Evolutionary conservation across 371 early-diverging fungal species (phyloP), one percentile per base, ranked within the genome.

Genomic region (Circinella minor): DNA sequence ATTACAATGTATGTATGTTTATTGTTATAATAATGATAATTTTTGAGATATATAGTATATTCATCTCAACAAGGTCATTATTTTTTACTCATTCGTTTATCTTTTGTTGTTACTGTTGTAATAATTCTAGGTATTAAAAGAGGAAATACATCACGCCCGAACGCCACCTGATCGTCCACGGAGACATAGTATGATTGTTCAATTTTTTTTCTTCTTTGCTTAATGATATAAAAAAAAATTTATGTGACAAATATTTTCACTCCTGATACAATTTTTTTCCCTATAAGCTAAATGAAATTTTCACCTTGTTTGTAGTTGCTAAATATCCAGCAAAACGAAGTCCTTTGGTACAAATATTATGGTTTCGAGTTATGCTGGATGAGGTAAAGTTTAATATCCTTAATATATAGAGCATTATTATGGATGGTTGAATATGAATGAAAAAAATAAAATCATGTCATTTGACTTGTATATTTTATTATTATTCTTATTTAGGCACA

Each of bases 311-410:
- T 38, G n/a, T 49, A 69, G 81, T 72, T 36, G 74, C 81, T 4
- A 78, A 69, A 36, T 85, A 89, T 61, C 69, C 68, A 18, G 79
- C 79, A 9, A 72, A 78, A 10, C 66, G 59, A 43, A 86, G 84
- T 47, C 87, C 87, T 0, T 71, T 92, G 51, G 76, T 86, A 0
- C 47, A 70, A 55, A 72, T 86, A 1, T 67, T 77, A n/a, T 92
- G 90, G 89, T 91, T 89, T 82, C 80, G 92, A 3, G 79, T 83
- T 9, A 75, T 84, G n/a, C 65, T 86, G 9, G 86, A 86, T 55
- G 86, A 86, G 71, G 85, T 82, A 73, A 55, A 49, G 18, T 36
- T 27, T 13, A 20, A 6, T 17, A 8, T 54, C n/a, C 36, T 1
- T 27, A 27, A 27, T 27, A 27, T 27, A 27, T 27, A 27, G 27